Evolutionary conservation across 805 yeast genomes (phyloP).

Genomic region (Kurtzmaniella cleridarum): DNA sequence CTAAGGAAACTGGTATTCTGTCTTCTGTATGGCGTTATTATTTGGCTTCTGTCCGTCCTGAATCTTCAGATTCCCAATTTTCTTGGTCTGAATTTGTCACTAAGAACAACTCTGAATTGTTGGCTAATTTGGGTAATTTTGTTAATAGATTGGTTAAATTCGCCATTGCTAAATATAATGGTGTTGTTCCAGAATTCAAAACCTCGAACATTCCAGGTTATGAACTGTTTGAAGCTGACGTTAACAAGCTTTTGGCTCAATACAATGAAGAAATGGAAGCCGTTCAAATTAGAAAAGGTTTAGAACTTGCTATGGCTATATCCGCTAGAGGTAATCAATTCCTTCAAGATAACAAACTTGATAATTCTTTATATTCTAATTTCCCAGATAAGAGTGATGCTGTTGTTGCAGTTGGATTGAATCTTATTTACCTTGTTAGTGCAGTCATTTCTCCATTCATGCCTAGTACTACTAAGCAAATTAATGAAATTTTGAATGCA

Average conservation of each 20-base stretch:
- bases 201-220: conserved; percentile 43
- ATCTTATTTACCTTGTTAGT: conserved; percentile 79
- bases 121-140: conserved; percentile 95
- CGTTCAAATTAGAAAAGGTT: conserved; percentile 79
- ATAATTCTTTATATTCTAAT: conserved; percentile 75
- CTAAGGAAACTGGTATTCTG: conserved; percentile 84
- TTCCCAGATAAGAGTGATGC: conserved; percentile 81
- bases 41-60: conserved; percentile 89
- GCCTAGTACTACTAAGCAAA: conserved; percentile 74
- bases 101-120: conserved; percentile 85
- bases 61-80: conserved; percentile 91
- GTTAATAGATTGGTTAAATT: conserved; percentile 92
- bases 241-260: conserved; percentile 52
- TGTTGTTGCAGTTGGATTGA: conserved; percentile 86
- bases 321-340: conserved; percentile 92
- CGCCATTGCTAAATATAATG: conserved; percentile 83
- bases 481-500: conserved; percentile 74
- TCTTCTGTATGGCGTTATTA: conserved; percentile 98
- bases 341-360: conserved; percentile 93
- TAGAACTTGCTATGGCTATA: conserved; percentile 85
- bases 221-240: conserved; percentile 44
- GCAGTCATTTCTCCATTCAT: conserved; percentile 82
- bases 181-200: conserved; percentile 73
- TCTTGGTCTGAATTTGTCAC: conserved; percentile 96
- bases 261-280: conserved; percentile 74